Base-by-base conservation (phyloP, 768 basidiomycete genomes). In the Mycena metata region DNA sequence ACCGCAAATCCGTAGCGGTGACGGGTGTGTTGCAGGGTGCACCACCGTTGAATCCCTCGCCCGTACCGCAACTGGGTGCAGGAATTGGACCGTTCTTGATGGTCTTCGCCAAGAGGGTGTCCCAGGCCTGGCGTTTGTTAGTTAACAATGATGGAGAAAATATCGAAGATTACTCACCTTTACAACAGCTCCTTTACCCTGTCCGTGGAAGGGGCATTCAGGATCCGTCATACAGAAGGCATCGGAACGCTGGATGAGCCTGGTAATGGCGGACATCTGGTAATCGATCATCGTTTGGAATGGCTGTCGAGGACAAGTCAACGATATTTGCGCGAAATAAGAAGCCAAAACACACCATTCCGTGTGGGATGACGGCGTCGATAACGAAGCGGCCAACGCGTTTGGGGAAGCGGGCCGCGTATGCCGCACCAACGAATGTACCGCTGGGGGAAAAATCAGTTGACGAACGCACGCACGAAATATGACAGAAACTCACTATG, bases 131-230 rank as follows among this genome's bases (percentile, higher is more conserved):
- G n/a, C n/a, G n/a, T 3, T 30, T 30, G 30, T 30, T 3, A 30
- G 30, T 30, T 45, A 41, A 35, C 7, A 24, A 9, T 41, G n/a
- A 21, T 12, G 21, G 33, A 3, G 2, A 10, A 9, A 11, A 42
- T 2, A 39, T 15, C 26, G 35, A n/a, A 10, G 23, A 35, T 23
- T 11, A 23, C 59, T 16, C 33, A 70, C 65, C 76, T 88, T 16
- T 83, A 86, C 6, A 83, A 81, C 74, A 69, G 62, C 65, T 36
- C 73, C 73, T 16, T 72, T 74, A 3, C 73, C 73, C 26, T 72
- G 66, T 2, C 57, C 46, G 46, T 72, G 45, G 41, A 74, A 74
- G 1, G 73, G 73, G 50, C 73, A 74, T 2, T 71, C 43, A 2
- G 69, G 11, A 47, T 74, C 67, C 23, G 41, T 26, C 35, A 68